These are phyloP conservation scores for Pyrus hybrid DNA, from an alignment of 331 rosid species.

Conservation along the genomic window DNA sequence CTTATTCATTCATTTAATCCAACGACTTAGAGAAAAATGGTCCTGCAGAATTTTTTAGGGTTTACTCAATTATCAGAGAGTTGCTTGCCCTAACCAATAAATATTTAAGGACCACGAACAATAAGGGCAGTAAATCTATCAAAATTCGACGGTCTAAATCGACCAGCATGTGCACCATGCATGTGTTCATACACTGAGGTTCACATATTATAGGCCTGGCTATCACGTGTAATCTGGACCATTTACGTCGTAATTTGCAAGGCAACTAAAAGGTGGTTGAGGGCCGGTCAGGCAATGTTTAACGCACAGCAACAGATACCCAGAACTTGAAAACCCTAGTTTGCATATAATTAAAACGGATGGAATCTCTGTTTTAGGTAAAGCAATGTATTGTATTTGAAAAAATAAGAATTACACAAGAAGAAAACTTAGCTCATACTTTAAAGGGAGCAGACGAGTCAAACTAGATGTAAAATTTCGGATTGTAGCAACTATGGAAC, in stretches of 20 bases:
- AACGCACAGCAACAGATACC: neutral
- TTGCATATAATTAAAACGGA: neutral
- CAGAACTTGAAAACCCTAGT: neutral
- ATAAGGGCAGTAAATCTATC: conserved; percentile 22
- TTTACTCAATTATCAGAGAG: conserved; percentile 20
- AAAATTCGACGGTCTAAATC: conserved; percentile 35
- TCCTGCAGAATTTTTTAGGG: conserved; percentile 41
- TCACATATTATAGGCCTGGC: conserved; percentile 20
- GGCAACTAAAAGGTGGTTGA: conserved; percentile 9
- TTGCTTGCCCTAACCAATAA: conserved; percentile 28
- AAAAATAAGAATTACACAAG: too few relatives aligned
- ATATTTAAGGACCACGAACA: conserved; percentile 48
- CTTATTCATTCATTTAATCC: neutral
- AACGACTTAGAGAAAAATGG: conserved; percentile 28
- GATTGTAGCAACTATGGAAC: too few relatives aligned
- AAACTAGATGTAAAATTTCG: too few relatives aligned
- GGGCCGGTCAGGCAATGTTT: neutral
- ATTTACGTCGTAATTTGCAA: conserved; percentile 11
- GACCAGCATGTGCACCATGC: conserved; percentile 37
- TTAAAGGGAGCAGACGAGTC: too few relatives aligned
- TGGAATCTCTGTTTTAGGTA: neutral
- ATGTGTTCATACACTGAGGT: conserved; percentile 14
- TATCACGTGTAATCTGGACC: conserved; percentile 64
- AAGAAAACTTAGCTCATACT: too few relatives aligned
- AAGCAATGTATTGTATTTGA: neutral